These are phyloP conservation scores for Blastobotrys attinorum DNA, from an alignment of 805 yeast genomes.

Conservation along the genomic window DNA sequence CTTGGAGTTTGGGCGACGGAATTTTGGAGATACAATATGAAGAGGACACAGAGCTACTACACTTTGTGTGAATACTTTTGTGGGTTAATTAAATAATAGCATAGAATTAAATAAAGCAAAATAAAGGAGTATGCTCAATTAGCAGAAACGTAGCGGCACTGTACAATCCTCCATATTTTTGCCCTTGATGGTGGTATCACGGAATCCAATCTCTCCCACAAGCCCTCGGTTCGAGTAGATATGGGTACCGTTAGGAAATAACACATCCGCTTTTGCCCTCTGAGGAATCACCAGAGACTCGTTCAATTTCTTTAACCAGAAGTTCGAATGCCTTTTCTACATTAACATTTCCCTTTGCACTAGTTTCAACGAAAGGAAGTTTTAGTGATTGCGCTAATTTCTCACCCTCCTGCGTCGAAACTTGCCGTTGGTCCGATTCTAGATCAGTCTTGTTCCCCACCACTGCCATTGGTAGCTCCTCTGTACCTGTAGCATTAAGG, in stretches of 20 bases:
- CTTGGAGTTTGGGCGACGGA: no score
- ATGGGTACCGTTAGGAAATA: conserved; percentile 7
- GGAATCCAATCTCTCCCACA: no score
- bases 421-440: conserved; percentile 44
- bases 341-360: conserved; percentile 60
- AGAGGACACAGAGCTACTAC: no score
- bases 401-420: conserved; percentile 43
- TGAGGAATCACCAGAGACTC: conserved; percentile 6
- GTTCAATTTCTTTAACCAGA: conserved; percentile 20
- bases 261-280: conserved; percentile 12
- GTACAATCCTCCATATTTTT: no score
- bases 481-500: conserved; percentile 50
- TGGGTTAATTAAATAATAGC: no score
- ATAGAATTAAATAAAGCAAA: no score
- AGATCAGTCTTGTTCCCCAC: conserved; percentile 62
- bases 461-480: conserved; percentile 58
- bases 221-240: no score
- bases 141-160: no score
- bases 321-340: conserved; percentile 31
- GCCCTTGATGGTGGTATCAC: no score
- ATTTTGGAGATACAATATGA: no score
- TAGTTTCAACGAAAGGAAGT: conserved; percentile 62
- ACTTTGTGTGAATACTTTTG: no score
- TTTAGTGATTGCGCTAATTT: conserved; percentile 48
- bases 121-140: no score